Percentiles rank a stretch among this genome's conserved stretches.
Evolutionary conservation across 2,329 filamentous ascomycete species (phyloP).

Genomic region (Paecilomyces sp.): DNA sequence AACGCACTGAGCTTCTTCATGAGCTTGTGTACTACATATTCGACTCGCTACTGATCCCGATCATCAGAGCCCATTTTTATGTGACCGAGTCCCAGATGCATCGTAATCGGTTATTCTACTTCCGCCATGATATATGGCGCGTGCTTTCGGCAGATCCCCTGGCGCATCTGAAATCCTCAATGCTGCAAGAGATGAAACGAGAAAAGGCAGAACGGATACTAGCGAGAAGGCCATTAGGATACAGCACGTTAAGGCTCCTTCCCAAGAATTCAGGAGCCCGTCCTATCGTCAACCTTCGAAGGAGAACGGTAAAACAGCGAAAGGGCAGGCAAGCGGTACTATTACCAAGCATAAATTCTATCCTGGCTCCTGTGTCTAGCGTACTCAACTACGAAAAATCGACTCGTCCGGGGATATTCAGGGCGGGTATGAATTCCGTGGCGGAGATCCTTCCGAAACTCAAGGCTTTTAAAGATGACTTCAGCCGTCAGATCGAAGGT

Average conservation of each 20-base stretch:
- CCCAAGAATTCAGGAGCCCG: conserved; percentile 72
- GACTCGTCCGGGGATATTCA: conserved; percentile 55
- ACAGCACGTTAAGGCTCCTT: conserved; percentile 70
- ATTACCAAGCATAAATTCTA: conserved; percentile 60
- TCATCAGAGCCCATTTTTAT: conserved; percentile 84
- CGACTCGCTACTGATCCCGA: conserved; percentile 81
- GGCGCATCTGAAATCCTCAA: conserved; percentile 55
- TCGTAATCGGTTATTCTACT: conserved; percentile 80
- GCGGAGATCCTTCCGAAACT: conserved; percentile 71
- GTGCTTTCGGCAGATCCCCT: conserved; percentile 68
- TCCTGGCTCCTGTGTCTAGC: conserved; percentile 67
- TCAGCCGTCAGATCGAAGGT: conserved; percentile 6
- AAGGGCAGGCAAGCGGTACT: conserved; percentile 39
- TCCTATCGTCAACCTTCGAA: conserved; percentile 79
- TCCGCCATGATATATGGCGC: conserved; percentile 88
- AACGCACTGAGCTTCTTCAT: conserved; percentile 69
- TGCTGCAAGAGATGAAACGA: conserved; percentile 70
- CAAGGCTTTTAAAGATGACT: conserved; percentile 55
- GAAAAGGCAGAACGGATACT: conserved; percentile 53
- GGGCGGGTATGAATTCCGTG: conserved; percentile 73
- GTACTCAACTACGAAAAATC: conserved; percentile 70
- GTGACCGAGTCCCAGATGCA: conserved; percentile 83
- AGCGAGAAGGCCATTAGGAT: conserved; percentile 59
- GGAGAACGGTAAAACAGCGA: conserved; percentile 47
- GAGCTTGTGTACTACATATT: conserved; percentile 91